Base-by-base conservation (phyloP, 352 stramenopile genomes). In the Saprolegnia diclina region DNA sequence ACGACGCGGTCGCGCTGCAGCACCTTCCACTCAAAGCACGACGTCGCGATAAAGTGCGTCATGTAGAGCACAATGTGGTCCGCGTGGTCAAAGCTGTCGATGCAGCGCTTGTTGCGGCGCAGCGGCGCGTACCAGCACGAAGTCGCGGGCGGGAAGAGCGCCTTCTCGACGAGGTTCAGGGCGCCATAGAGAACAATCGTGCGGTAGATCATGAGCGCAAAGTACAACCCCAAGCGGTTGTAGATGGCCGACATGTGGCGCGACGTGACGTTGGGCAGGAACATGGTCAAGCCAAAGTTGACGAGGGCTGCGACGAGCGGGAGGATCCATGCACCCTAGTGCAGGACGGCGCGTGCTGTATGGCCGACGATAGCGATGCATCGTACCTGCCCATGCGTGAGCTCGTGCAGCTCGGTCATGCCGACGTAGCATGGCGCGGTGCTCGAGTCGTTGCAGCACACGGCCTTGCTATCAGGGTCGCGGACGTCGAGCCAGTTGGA, bases 31-130 rank as follows among this genome's bases (percentile, higher is more conserved):
- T 92, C 83, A 50, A 92, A 91, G 56, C 89, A 61, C 50, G 75
- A 66, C 35, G 90, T 85, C 26, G 81, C 80, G 44, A 92, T 13
- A 74, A 89, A 92, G 61, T 92, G 85, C 56, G 77, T 75, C 16
- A 90, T 76, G 45, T 90, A 77, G 57, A 92, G 72, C 64, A 92
- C 82, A 14, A 92, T 67, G 73, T 92, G 85, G 73, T 92, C 85
- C 56, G 85, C 89, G 71, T 88, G 82, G 73, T 92, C 85, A 65
- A 92, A 92, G 24, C 71, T 66, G 69, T 74, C 48, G 4, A 77
- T 72, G 52, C 85, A 92, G 37, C 71, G 71, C 40, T 82, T 72
- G 71, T 79, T 77, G 29, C 74, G 80, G 38, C 85, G 85, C 57
- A 89, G 65, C 14, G 73, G 65, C 16, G 74, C 74, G 67, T 89